These are phyloP conservation scores for Podospora anserina DNA, from an alignment of 495 filamentous ascomycete genomes.

Conservation along the genomic window DNA sequence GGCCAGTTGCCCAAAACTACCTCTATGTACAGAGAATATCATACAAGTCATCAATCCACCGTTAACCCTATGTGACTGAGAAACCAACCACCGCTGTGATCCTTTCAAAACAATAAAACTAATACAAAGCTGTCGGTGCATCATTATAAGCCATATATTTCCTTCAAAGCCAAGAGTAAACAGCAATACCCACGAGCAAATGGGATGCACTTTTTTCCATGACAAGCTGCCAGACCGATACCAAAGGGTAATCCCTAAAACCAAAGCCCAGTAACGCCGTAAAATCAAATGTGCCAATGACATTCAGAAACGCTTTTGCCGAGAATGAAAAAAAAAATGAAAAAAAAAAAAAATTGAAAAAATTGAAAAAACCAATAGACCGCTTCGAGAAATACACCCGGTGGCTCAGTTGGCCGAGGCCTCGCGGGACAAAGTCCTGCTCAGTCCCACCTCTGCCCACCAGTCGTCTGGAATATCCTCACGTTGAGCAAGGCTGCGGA, in stretches of 20 bases:
- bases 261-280: neutral
- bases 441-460: slow-evolving; percentile 72
- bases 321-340: neutral
- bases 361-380: neutral
- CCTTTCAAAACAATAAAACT: neutral
- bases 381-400: neutral
- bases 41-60: neutral
- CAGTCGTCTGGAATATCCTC: slow-evolving; percentile 73
- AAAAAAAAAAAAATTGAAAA: neutral
- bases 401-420: slow-evolving; percentile 24
- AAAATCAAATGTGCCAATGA: neutral
- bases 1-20: neutral
- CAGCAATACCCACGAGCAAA: neutral
- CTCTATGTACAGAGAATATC: neutral
- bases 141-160: slow-evolving; percentile 3
- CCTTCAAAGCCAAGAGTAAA: neutral
- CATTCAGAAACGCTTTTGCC: neutral
- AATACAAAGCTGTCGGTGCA: neutral
- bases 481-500: slow-evolving; percentile 60
- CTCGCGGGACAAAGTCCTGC: slow-evolving; percentile 53
- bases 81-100: neutral
- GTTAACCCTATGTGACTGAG: neutral
- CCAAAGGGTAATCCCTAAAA: neutral
- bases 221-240: neutral
- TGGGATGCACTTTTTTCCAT: neutral